A percentile compares a stretch with the other conserved stretches of the same genome.
phyloP scores from a whole-genome alignment of 1,139 yeast genomes.

The Candida tunisiensis region DNA sequence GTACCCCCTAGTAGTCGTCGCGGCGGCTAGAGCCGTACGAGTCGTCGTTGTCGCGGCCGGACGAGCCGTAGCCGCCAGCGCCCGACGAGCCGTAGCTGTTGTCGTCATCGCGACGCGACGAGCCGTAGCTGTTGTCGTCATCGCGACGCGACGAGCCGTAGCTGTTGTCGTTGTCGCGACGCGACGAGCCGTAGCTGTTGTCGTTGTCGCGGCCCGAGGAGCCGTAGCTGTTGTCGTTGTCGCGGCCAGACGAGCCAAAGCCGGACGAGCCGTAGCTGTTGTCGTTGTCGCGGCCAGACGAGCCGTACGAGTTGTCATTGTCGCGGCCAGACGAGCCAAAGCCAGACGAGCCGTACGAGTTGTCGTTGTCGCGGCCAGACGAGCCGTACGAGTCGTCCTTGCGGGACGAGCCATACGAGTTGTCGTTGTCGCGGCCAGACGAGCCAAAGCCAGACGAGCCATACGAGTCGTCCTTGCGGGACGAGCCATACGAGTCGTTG shows the following conservation, averaged over 20 bases:
- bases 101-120: conserved; percentile 5
- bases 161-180: conserved; percentile 4
- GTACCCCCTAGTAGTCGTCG: conserved; percentile 6
- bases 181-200: conserved; percentile 6
- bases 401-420: conserved; percentile 5
- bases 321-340: conserved; percentile 1
- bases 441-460: conserved; percentile 8
- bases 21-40: conserved; percentile 9
- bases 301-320: conserved; percentile 8
- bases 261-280: conserved; percentile 6
- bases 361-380: conserved; percentile 2
- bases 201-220: conserved; percentile 4
- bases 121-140: conserved; percentile 3
- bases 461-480: conserved; percentile 7
- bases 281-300: conserved; percentile 5
- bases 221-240: conserved; percentile 3
- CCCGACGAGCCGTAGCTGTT: conserved; percentile 6
- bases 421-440: conserved; percentile 4
- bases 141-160: conserved; percentile 6
- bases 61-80: conserved; percentile 6
- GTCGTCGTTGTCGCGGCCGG: conserved; percentile 6
- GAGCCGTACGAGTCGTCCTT: conserved; percentile 9
- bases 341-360: conserved; percentile 2
- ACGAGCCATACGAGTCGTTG: conserved; percentile 7
- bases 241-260: conserved; percentile 6